phyloP scores from a whole-genome alignment of 1,284 basidiomycete genomes.

The Rhodofomes roseus region DNA sequence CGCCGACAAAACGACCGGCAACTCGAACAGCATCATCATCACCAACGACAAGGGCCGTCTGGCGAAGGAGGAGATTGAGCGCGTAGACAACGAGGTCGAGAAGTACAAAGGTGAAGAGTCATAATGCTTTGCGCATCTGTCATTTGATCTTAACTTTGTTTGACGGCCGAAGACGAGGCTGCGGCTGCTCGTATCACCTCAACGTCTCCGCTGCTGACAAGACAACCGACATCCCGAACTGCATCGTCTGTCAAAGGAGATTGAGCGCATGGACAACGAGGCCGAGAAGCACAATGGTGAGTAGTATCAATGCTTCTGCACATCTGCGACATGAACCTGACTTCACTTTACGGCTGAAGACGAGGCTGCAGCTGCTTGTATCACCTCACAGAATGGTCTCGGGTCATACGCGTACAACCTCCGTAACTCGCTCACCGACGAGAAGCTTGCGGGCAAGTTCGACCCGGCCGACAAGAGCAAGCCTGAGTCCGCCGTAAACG shows the following conservation, averaged over 20 bases:
- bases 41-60: too few relatives aligned
- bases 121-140: too few relatives aligned
- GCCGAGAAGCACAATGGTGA: constrained; percentile 90
- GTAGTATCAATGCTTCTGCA: constrained; percentile 14
- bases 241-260: constrained; percentile 95
- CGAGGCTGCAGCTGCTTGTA: constrained; percentile 79
- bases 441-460: constrained; percentile 88
- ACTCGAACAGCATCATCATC: too few relatives aligned
- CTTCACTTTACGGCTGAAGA: constrained; percentile 57
- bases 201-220: constrained; percentile 96
- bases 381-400: constrained; percentile 83
- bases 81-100: too few relatives aligned
- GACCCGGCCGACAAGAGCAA: constrained; percentile 85
- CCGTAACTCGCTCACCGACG: constrained; percentile 84
- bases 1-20: too few relatives aligned
- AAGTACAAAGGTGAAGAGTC: too few relatives aligned
- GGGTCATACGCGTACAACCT: constrained; percentile 98
- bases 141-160: too few relatives aligned
- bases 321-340: constrained; percentile 15
- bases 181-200: too few relatives aligned
- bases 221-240: constrained; percentile 95
- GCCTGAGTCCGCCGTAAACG: constrained; percentile 81
- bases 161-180: too few relatives aligned
- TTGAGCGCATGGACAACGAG: constrained; percentile 94
- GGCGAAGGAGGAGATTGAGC: too few relatives aligned